These are phyloP conservation scores for Plectranthus barbatus DNA, from an alignment of 257 asterid species.

Conservation along the genomic window DNA sequence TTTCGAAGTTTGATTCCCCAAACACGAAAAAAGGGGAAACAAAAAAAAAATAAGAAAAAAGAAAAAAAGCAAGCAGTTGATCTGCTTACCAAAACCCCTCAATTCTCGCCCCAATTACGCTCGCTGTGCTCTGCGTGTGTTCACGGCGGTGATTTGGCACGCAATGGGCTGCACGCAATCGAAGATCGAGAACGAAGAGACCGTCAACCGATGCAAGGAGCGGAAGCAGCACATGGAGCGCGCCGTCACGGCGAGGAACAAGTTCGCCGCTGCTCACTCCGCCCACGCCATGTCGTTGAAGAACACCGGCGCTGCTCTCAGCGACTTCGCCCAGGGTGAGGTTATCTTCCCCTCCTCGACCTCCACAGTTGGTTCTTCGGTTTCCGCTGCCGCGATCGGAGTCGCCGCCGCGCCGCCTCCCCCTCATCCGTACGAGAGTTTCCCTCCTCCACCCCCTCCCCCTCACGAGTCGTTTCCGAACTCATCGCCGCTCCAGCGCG, in stretches of 20 bases:
- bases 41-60: neutral
- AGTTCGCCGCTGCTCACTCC: conserved; percentile 91
- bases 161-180: conserved; percentile 88
- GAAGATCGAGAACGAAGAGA: conserved; percentile 89
- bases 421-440: conserved; percentile 39
- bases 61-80: conserved; percentile 3
- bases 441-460: conserved; percentile 74
- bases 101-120: neutral
- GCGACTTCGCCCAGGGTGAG: conserved; percentile 87
- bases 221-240: conserved; percentile 72
- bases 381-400: conserved; percentile 13
- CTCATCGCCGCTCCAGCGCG: conserved; percentile 65
- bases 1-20: conserved; percentile 10
- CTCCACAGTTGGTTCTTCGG: conserved; percentile 8
- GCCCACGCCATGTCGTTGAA: conserved; percentile 75
- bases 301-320: conserved; percentile 91
- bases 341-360: conserved; percentile 33
- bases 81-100: conserved; percentile 16
- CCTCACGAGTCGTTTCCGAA: conserved; percentile 23
- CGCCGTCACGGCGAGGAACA: conserved; percentile 75
- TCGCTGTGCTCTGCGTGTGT: neutral
- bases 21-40: no score
- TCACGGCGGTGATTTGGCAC: neutral
- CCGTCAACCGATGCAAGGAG: conserved; percentile 84
- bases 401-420: conserved; percentile 31